Percentiles rank a stretch among this genome's conserved stretches.
These are phyloP conservation scores for Polyplosphaeria fusca DNA, from an alignment of 495 filamentous ascomycete species.

Conservation along the genomic window DNA sequence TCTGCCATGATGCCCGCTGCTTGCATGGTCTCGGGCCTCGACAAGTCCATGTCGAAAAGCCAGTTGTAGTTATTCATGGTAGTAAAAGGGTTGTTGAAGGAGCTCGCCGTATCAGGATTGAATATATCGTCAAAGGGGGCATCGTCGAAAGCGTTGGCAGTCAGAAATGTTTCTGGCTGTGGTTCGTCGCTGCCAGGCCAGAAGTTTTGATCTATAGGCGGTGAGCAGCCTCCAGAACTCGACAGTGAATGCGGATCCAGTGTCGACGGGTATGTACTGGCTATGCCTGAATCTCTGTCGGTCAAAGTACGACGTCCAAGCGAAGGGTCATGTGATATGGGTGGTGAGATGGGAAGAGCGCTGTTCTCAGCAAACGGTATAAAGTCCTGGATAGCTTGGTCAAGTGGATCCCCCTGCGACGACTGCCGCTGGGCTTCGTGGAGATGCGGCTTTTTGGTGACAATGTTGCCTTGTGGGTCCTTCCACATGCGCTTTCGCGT, in stretches of 20 bases:
- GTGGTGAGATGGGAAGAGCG: slow-evolving; percentile 28
- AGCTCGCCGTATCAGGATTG: slow-evolving; percentile 48
- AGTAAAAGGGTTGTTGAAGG: slow-evolving; percentile 58
- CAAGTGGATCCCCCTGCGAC: background rate
- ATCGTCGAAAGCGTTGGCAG: slow-evolving; percentile 25
- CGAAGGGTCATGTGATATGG: slow-evolving; percentile 29
- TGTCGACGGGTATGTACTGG: slow-evolving; percentile 11
- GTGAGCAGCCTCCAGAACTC: background rate
- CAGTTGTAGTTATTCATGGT: slow-evolving; percentile 56
- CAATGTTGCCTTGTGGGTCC: slow-evolving; percentile 54
- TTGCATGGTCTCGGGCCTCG: slow-evolving; percentile 7
- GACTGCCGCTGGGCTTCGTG: background rate
- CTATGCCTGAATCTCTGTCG: slow-evolving; percentile 20
- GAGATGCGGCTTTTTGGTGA: slow-evolving; percentile 42
- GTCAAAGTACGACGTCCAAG: slow-evolving; percentile 7
- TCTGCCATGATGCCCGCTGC: slow-evolving; percentile 5
- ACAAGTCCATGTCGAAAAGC: slow-evolving; percentile 48
- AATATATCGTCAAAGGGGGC: slow-evolving; percentile 45
- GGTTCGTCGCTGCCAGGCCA: slow-evolving; percentile 17
- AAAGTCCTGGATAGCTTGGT: slow-evolving; percentile 3
- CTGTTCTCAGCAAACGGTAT: slow-evolving; percentile 3
- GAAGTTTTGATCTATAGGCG: slow-evolving; percentile 17
- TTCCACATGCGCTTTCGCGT: slow-evolving; percentile 60
- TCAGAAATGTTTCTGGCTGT: slow-evolving; percentile 6
- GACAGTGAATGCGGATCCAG: slow-evolving; percentile 15